These are phyloP conservation scores for Pinus tabuliformis DNA, from an alignment of 75 land plant species.

Conservation along the genomic window DNA sequence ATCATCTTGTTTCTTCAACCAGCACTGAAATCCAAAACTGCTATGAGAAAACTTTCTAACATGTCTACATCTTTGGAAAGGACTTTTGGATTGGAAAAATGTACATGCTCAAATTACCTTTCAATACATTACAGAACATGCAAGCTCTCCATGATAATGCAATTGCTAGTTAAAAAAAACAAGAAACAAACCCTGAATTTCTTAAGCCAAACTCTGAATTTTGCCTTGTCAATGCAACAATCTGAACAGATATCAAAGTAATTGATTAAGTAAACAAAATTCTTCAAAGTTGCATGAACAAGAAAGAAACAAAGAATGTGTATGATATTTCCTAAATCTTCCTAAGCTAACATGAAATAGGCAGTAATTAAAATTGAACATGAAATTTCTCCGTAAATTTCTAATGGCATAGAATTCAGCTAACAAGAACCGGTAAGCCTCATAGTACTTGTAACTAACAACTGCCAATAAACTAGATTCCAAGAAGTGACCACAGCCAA, in stretches of 20 bases:
- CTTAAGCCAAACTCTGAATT: too few species aligned
- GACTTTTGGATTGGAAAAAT: background rate
- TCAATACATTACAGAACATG: background rate
- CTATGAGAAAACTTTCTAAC: background rate
- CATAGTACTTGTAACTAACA: too few species aligned
- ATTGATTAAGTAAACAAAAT: background rate
- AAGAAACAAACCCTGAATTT: too few species aligned
- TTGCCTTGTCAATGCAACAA: background rate
- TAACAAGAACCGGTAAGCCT: too few species aligned
- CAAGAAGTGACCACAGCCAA: too few species aligned
- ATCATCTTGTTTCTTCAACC: slow-evolving; percentile 96
- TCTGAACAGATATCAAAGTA: background rate
- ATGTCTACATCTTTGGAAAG: background rate
- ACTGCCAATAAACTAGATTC: too few species aligned
- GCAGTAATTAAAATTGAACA: too few species aligned
- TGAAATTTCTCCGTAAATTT: too few species aligned
- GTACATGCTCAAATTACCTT: background rate
- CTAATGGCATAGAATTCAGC: too few species aligned
- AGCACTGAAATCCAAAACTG: slow-evolving; percentile 53
- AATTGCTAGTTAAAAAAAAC: too few species aligned
- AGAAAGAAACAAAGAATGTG: background rate
- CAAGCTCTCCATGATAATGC: background rate
- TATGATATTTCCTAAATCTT: too few species aligned
- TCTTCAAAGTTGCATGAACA: background rate
- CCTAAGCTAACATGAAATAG: too few species aligned